Conservation (phyloP, 352 stramenopile species). For the Phytophthora multivora region DNA sequence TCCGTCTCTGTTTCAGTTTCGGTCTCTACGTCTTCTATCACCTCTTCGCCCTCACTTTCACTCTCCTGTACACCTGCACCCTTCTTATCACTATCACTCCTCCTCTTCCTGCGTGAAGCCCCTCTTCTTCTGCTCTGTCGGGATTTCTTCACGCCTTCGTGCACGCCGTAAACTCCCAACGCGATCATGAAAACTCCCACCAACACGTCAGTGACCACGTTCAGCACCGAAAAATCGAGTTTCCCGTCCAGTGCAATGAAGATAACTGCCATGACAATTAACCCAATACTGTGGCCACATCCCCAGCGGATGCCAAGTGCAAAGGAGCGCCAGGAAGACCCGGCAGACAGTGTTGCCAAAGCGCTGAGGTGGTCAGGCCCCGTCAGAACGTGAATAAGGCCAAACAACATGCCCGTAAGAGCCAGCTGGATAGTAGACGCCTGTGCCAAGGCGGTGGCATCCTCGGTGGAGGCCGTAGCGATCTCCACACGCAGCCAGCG, state of each 20-base stretch:
- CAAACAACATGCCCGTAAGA: constrained; percentile 65
- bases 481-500: constrained; percentile 46
- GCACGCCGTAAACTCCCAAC: constrained; percentile 66
- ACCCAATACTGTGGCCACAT: constrained; percentile 85
- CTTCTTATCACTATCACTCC: constrained; percentile 7
- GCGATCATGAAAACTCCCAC: constrained; percentile 73
- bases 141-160: constrained; percentile 65
- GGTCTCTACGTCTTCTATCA: constrained; percentile 39
- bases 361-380: constrained; percentile 89
- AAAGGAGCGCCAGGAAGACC: constrained; percentile 80
- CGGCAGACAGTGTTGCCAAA: constrained; percentile 78
- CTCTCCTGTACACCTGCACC: constrained; percentile 4
- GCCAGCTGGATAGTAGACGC: constrained; percentile 43
- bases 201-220: constrained; percentile 61
- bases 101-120: constrained; percentile 30
- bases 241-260: constrained; percentile 72
- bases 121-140: constrained; percentile 26
- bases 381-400: constrained; percentile 67
- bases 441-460: constrained; percentile 38
- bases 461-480: constrained; percentile 28
- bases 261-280: constrained; percentile 71
- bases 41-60: constrained; percentile 19
- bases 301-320: constrained; percentile 88
- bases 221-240: constrained; percentile 59
- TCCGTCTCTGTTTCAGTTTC: constrained; percentile 51